phyloP scores from a whole-genome alignment of 176 grass and related monocot species.

The Phoenix roebelenii region DNA sequence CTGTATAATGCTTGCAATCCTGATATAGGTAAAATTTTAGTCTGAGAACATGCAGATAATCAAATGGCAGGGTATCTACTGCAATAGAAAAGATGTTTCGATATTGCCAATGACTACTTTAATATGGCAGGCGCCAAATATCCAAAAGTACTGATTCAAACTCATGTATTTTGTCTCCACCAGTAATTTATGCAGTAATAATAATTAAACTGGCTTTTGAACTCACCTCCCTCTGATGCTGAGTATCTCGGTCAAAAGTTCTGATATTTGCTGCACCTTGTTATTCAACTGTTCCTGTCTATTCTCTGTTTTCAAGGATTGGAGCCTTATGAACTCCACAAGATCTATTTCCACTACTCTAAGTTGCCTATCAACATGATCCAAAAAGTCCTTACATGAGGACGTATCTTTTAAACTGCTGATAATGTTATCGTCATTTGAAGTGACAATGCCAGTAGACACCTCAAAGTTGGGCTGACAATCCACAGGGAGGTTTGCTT shows the following conservation, averaged over 20 bases:
- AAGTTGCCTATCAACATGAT: constrained; percentile 54
- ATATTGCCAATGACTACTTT: constrained; percentile 1
- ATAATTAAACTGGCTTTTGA: neutral
- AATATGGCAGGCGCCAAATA: neutral
- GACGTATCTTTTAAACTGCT: constrained; percentile 11
- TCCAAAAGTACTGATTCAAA: neutral
- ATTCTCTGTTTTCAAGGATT: constrained; percentile 19
- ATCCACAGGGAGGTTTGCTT: neutral
- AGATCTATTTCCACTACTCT: constrained; percentile 50
- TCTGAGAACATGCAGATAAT: constrained; percentile 3
- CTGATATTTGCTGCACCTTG: constrained; percentile 37
- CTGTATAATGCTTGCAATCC: constrained; percentile 51
- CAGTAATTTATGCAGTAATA: neutral
- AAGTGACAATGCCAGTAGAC: constrained; percentile 5
- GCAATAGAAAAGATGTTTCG: neutral
- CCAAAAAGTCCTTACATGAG: constrained; percentile 37
- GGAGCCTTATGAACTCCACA: constrained; percentile 44
- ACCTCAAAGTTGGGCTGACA: constrained; percentile 11
- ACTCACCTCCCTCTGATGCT: constrained; percentile 73
- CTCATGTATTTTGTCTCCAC: neutral
- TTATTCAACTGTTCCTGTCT: constrained; percentile 21
- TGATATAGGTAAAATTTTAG: constrained; percentile 30
- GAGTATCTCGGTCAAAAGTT: constrained; percentile 57
- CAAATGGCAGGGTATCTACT: neutral
- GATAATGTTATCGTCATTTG: constrained; percentile 14